Evolutionary conservation across 108 stramenopile species (phyloP).

Genomic region (Nitzschia sp.): DNA sequence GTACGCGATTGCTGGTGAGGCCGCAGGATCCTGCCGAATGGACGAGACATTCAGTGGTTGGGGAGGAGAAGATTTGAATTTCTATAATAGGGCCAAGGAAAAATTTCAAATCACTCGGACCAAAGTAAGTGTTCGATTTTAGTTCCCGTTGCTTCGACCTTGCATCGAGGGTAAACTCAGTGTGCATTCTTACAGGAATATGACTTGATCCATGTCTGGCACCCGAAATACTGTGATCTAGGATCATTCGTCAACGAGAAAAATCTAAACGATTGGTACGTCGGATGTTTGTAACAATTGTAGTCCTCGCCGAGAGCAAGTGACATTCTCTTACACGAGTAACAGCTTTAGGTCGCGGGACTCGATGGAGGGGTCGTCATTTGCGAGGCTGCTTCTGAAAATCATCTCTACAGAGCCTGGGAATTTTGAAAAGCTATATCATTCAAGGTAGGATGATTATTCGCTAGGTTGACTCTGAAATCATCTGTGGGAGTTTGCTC

Average conservation of each 20-base stretch:
- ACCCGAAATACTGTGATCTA: conserved; percentile 1
- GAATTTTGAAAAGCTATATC: neutral
- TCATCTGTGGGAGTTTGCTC: too few relatives aligned
- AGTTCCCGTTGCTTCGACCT: too few relatives aligned
- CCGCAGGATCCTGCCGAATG: conserved; percentile 10
- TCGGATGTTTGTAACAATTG: neutral
- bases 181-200: too few relatives aligned
- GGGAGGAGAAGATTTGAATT: conserved; percentile 14
- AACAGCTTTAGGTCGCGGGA: too few relatives aligned
- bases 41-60: conserved; percentile 28
- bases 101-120: neutral
- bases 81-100: neutral
- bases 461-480: too few relatives aligned
- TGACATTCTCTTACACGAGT: too few relatives aligned
- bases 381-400: neutral
- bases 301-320: too few relatives aligned
- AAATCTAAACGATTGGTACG: neutral
- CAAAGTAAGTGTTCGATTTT: too few relatives aligned
- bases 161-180: too few relatives aligned
- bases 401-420: neutral
- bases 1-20: conserved; percentile 28
- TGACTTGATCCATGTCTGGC: conserved; percentile 9
- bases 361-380: too few relatives aligned
- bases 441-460: neutral
- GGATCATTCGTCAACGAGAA: neutral